phyloP scores from a whole-genome alignment of 225 moss, liverwort and hornwort genomes.

The Takakia lepidozioides region DNA sequence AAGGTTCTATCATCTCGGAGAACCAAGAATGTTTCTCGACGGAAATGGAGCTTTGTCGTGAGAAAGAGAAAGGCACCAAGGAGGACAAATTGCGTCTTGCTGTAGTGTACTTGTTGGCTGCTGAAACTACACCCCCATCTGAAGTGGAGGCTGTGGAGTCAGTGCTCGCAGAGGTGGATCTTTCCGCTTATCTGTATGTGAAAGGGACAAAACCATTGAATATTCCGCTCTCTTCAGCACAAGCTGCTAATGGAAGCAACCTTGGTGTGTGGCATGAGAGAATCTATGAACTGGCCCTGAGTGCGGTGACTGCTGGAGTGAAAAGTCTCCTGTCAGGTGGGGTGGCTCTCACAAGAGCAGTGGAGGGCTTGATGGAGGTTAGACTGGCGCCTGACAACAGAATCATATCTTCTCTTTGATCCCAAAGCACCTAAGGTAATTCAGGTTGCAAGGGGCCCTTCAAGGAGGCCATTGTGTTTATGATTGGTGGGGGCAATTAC shows the following conservation, averaged over 20 bases:
- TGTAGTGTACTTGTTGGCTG: too few species aligned
- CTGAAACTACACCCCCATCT: too few species aligned
- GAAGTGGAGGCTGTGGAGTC: too few species aligned
- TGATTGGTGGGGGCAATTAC: conserved; percentile 98
- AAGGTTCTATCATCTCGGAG: too few species aligned
- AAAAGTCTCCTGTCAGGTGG: conserved; percentile 88
- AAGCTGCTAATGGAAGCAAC: conserved; percentile 75
- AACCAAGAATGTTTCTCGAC: too few species aligned
- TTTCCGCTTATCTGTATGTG: conserved; percentile 79
- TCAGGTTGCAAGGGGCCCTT: conserved; percentile 76
- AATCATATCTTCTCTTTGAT: too few species aligned
- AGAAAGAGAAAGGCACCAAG: too few species aligned
- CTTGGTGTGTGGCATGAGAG: conserved; percentile 86
- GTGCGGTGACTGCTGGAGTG: conserved; percentile 89
- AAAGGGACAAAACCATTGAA: conserved; percentile 89
- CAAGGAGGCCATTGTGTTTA: conserved; percentile 95
- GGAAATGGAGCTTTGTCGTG: too few species aligned
- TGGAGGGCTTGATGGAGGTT: too few species aligned
- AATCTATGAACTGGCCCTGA: conserved; percentile 86
- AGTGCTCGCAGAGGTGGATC: conserved; percentile 78
- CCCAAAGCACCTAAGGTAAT: conserved; percentile 72
- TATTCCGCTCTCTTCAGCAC: conserved; percentile 63
- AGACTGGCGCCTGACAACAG: conserved; percentile 74
- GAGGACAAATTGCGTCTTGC: too few species aligned
- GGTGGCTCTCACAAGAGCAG: conserved; percentile 71